Evolutionary conservation across 1,139 yeast species (phyloP).

Genomic region (Blastobotrys indianensis): DNA sequence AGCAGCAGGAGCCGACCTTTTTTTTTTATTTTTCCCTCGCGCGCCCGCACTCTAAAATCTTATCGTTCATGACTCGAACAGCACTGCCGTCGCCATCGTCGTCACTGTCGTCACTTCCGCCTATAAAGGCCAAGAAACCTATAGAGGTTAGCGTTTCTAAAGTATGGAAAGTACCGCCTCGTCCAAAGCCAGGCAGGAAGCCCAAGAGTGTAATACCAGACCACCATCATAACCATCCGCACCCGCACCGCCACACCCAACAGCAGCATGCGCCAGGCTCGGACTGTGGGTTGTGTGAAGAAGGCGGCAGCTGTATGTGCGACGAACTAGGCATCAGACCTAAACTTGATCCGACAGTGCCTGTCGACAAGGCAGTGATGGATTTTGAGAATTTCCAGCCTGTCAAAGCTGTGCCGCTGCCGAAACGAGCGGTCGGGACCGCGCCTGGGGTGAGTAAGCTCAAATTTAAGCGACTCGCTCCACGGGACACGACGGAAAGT

Average conservation of each 20-base stretch:
- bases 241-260: background rate
- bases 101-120: too few relatives aligned
- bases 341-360: background rate
- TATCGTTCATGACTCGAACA: too few relatives aligned
- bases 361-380: conserved; percentile 2
- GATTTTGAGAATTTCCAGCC: conserved; percentile 21
- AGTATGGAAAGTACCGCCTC: conserved; percentile 84
- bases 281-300: conserved; percentile 30
- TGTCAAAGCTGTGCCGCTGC: conserved; percentile 24
- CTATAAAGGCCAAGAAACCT: too few relatives aligned
- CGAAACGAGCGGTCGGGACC: conserved; percentile 12
- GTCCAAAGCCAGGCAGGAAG: conserved; percentile 86
- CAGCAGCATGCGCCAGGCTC: conserved; percentile 1
- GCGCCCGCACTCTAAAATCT: too few relatives aligned
- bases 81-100: too few relatives aligned
- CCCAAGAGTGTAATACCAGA: conserved; percentile 41
- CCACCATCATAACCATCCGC: background rate
- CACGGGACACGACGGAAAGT: conserved; percentile 6
- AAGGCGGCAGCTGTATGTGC: conserved; percentile 31
- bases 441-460: conserved; percentile 2
- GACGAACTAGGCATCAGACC: conserved; percentile 28
- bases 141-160: conserved; percentile 50
- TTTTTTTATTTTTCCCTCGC: too few relatives aligned
- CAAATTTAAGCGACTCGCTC: conserved; percentile 14
- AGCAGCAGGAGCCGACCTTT: too few relatives aligned